Base-by-base conservation (phyloP, 352 stramenopile species). In the Globisporangium barbulae region DNA sequence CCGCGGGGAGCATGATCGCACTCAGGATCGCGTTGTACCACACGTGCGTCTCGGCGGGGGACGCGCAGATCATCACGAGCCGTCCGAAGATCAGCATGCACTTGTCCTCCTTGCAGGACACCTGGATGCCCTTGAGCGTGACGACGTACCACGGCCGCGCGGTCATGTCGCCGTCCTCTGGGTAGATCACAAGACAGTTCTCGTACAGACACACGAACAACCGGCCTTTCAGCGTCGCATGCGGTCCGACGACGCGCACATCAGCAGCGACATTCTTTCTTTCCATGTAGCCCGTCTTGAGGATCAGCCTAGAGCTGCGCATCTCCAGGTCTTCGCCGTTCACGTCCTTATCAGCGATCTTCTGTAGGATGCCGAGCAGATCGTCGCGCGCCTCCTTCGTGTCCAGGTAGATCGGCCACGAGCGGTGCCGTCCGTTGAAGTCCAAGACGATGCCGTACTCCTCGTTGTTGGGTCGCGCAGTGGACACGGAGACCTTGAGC, bases 321-420 rank as follows among this genome's bases (percentile, higher is more conserved):
- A 78, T 74, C 59, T 92, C 80, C 21, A 95, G 69, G 57, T 95
- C 83, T 17, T 78, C 73, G 7, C 82, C 83, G 39, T 70, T 75
- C 0, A 90, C 74, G 22, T 85, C 70, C 37, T 90, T 90, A 47
- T 78, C 75, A 10, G 79, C 71, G 42, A 94, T 92, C 44, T 90
- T 85, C 54, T 88, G 72, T 42, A 94, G 60, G 39, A 95, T 86
- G 21, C 70, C 71, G 33, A 81, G 79, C 42, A 95, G 63, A 61
- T 93, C 85, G 58, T 95, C 87, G 28, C 87, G 72, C 21, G 81
- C 79, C 49, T 90, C 78, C 7, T 73, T 57, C 22, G 83, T 91
- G 59, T 95, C 87, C 41, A 95, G 60, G 49, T 90, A 95, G 63
- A 93, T 70, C 39, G 82, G 81, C 87, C 87, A 95, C 3, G 83